Conservation (phyloP, 1,284 basidiomycete genomes). For the Abortiporus biennis region DNA sequence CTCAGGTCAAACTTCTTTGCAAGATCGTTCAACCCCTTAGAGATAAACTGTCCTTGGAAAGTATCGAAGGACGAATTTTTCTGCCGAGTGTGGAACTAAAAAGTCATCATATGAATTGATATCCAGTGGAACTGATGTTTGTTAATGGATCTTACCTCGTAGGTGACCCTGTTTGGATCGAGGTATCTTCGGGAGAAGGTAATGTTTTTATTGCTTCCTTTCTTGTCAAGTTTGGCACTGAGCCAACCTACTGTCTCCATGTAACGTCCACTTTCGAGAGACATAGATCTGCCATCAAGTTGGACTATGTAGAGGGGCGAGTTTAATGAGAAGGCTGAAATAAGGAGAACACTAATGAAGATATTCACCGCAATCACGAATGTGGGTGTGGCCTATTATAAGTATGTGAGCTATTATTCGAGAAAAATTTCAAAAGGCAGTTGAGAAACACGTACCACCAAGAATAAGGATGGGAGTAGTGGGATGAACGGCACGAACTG, state of each 20-base stretch:
- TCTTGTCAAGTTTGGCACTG: slow-evolving; percentile 45
- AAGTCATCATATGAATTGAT: not conserved
- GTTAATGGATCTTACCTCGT: slow-evolving; percentile 38
- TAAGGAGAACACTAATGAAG: slow-evolving; percentile 18
- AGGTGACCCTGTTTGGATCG: slow-evolving; percentile 70
- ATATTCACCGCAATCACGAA: slow-evolving; percentile 66
- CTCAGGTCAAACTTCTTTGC: slow-evolving; percentile 48
- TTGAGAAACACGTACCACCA: slow-evolving; percentile 41
- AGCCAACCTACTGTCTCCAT: slow-evolving; percentile 82
- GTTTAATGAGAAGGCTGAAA: not conserved
- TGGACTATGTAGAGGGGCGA: slow-evolving; percentile 30
- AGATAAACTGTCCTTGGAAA: slow-evolving; percentile 41
- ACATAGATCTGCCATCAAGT: slow-evolving; percentile 59
- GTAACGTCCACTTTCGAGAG: slow-evolving; percentile 77
- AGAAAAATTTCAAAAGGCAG: not conserved
- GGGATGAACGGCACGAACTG: slow-evolving; percentile 67
- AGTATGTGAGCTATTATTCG: too few species aligned
- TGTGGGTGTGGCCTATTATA: slow-evolving; percentile 64
- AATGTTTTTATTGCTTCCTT: slow-evolving; percentile 39
- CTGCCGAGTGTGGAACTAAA: slow-evolving; percentile 52
- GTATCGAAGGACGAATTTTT: slow-evolving; percentile 53
- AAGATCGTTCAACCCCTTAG: slow-evolving; percentile 46
- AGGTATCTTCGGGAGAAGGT: slow-evolving; percentile 67
- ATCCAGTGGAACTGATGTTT: not conserved
- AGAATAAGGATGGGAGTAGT: slow-evolving; percentile 75